Evolutionary conservation across 345 rosid genomes (phyloP).

Genomic region (Brassica cretica): DNA sequence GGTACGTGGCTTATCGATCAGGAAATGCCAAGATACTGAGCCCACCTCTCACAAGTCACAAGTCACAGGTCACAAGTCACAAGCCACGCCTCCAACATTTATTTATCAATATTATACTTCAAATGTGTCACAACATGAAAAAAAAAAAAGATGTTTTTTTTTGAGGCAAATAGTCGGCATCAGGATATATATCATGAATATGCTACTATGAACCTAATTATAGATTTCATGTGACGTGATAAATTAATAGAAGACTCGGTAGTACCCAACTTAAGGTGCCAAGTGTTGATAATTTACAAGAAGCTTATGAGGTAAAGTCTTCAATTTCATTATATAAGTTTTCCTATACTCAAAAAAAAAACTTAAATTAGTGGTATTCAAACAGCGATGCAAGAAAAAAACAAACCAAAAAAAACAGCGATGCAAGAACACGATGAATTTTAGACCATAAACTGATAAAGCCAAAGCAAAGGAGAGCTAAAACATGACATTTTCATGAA

Average conservation of each 20-base stretch:
- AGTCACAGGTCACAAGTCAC: neutral
- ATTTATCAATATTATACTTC: slow-evolving; percentile 17
- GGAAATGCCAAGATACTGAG: slow-evolving; percentile 36
- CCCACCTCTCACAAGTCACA: slow-evolving; percentile 29
- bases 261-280: slow-evolving; percentile 73
- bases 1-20: slow-evolving; percentile 32
- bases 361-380: neutral
- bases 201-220: too few species aligned
- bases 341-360: neutral
- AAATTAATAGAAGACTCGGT: slow-evolving; percentile 61
- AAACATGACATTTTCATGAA: neutral
- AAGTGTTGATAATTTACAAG: slow-evolving; percentile 28
- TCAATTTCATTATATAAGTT: neutral
- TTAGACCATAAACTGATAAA: neutral
- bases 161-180: too few species aligned
- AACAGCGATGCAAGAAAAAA: too few species aligned
- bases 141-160: neutral
- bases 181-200: too few species aligned
- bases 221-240: neutral
- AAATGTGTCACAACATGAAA: neutral
- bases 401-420: too few species aligned
- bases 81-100: slow-evolving; percentile 12
- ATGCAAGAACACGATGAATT: neutral
- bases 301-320: slow-evolving; percentile 48
- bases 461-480: neutral